These are phyloP conservation scores for Rhizopus delemar DNA, from an alignment of 371 early-diverging fungal genomes.

Conservation along the genomic window DNA sequence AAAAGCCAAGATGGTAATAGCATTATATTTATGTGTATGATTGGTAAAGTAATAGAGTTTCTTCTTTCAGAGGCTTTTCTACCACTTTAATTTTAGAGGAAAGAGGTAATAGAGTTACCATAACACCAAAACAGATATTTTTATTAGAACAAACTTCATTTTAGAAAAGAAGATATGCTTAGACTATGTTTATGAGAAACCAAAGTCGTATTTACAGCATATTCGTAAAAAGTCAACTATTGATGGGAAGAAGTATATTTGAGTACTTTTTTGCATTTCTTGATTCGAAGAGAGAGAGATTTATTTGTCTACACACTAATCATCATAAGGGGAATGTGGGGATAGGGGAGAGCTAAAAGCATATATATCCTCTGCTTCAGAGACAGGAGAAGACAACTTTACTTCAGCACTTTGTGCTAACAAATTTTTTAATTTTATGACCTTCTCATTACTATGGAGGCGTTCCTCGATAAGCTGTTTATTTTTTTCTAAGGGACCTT, in stretches of 20 bases:
- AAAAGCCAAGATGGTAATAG: too few relatives aligned
- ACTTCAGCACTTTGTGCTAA: constrained; percentile 22
- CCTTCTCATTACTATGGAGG: constrained; percentile 11
- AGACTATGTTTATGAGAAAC: too few relatives aligned
- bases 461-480: constrained; percentile 10
- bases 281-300: constrained; percentile 16
- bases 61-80: too few relatives aligned
- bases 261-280: constrained; percentile 19
- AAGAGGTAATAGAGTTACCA: too few relatives aligned
- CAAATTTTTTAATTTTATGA: constrained; percentile 10
- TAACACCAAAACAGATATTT: too few relatives aligned
- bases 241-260: constrained; percentile 15
- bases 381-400: constrained; percentile 22
- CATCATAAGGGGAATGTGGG: neutral
- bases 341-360: constrained; percentile 11
- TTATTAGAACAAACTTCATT: too few relatives aligned
- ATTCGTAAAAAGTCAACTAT: too few relatives aligned
- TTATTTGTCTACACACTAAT: constrained; percentile 6
- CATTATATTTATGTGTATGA: too few relatives aligned
- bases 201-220: too few relatives aligned
- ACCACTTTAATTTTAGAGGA: too few relatives aligned
- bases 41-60: too few relatives aligned
- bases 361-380: constrained; percentile 19
- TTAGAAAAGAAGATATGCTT: neutral
- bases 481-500: constrained; percentile 18